Conservation (phyloP, 2,329 filamentous ascomycete species). For the Arthrobotrys entomopaga region DNA sequence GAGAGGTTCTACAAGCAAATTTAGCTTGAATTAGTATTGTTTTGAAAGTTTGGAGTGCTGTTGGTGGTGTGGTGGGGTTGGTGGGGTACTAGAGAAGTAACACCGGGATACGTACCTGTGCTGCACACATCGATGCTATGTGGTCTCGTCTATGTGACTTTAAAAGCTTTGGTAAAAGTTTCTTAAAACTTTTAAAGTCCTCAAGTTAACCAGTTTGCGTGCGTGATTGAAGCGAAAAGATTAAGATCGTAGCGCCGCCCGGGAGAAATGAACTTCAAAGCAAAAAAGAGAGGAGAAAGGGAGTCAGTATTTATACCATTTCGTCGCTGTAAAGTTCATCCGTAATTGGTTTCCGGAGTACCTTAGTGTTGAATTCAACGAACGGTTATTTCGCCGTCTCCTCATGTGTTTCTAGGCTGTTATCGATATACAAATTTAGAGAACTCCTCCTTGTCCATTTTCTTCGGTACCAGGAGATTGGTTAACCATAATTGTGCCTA, state of each 20-base stretch:
- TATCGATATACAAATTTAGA: constrained; percentile 13
- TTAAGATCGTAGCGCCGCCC: neutral
- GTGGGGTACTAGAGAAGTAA: constrained; percentile 30
- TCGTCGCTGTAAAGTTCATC: constrained; percentile 26
- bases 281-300: constrained; percentile 22
- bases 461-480: constrained; percentile 36
- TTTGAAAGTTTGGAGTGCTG: constrained; percentile 6
- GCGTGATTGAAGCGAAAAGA: no score
- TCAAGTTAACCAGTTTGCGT: no score
- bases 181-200: neutral
- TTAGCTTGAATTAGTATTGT: constrained; percentile 11
- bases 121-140: constrained; percentile 34
- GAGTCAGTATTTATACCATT: constrained; percentile 48
- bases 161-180: neutral
- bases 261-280: constrained; percentile 8
- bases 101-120: constrained; percentile 36
- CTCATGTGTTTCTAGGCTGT: constrained; percentile 26
- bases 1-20: constrained; percentile 35
- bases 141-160: no score
- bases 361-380: constrained; percentile 21
- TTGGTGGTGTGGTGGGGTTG: constrained; percentile 31
- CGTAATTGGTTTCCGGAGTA: constrained; percentile 38
- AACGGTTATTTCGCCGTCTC: constrained; percentile 31
- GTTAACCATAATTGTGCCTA: constrained; percentile 53
- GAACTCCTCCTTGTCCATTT: constrained; percentile 43